A percentile compares a stretch with the other conserved stretches of the same genome.
Evolutionary conservation across 345 rosid genomes (phyloP).

Genomic region (Ailanthus altissimus): DNA sequence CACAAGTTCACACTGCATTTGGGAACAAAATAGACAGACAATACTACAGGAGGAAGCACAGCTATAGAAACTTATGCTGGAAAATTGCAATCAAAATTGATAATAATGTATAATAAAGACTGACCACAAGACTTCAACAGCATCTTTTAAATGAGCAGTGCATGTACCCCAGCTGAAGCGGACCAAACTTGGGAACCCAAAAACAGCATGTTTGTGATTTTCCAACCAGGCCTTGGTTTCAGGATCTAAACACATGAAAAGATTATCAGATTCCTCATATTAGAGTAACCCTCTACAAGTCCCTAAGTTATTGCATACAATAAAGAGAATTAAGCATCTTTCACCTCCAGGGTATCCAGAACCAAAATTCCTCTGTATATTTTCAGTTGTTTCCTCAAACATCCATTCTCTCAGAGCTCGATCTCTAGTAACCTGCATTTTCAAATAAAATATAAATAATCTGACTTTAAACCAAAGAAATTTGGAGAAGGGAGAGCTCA

Average conservation of each 20-base stretch:
- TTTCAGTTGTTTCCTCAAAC: slow-evolving; percentile 75
- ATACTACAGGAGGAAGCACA: not conserved
- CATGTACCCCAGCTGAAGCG: slow-evolving; percentile 99
- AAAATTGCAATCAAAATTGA: not conserved
- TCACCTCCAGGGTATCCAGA: slow-evolving; percentile 99
- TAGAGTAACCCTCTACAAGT: not conserved
- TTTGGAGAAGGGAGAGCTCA: slow-evolving; percentile 5
- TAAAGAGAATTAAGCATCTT: not conserved
- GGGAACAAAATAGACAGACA: not conserved
- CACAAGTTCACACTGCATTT: not conserved
- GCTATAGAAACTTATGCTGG: not conserved
- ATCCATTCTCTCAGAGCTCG: slow-evolving; percentile 81
- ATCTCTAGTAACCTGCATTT: slow-evolving; percentile 82
- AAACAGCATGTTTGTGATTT: slow-evolving; percentile 69
- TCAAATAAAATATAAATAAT: slow-evolving; percentile 14
- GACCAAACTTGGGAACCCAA: slow-evolving; percentile 89
- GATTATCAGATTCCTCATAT: slow-evolving; percentile 20
- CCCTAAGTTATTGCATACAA: not conserved
- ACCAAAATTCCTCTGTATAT: slow-evolving; percentile 72
- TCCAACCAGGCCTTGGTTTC: slow-evolving; percentile 85
- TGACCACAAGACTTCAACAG: slow-evolving; percentile 75
- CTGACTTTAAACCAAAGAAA: not conserved
- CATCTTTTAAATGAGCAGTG: slow-evolving; percentile 59
- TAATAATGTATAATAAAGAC: slow-evolving; percentile 28
- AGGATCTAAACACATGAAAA: slow-evolving; percentile 57